phyloP scores from a whole-genome alignment of 352 stramenopile species.

The Blastocystis sp. region DNA sequence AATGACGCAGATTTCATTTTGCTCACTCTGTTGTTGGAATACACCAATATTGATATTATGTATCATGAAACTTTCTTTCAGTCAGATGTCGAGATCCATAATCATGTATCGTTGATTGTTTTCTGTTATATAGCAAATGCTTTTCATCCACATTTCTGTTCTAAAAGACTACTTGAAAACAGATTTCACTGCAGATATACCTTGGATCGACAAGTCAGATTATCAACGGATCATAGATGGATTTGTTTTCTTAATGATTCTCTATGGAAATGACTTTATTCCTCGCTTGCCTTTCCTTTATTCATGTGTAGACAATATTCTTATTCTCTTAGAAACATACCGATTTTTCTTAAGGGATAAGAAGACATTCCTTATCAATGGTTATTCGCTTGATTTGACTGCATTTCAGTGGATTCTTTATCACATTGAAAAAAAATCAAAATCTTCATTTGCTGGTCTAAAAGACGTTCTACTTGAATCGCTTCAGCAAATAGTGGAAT shows the following conservation, averaged over 20 bases:
- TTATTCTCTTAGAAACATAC: too few relatives aligned
- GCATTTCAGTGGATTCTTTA: too few relatives aligned
- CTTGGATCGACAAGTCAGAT: constrained; percentile 65
- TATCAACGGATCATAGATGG: constrained; percentile 95
- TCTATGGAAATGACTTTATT: constrained; percentile 99
- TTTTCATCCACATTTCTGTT: constrained; percentile 67
- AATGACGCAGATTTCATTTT: constrained; percentile 98
- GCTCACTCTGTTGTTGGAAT: constrained; percentile 88
- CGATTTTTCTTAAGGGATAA: too few relatives aligned
- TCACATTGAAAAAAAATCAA: too few relatives aligned
- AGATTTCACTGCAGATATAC: constrained; percentile 77
- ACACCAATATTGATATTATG: constrained; percentile 94
- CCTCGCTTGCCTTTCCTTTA: constrained; percentile 88
- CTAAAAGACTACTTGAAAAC: constrained; percentile 93
- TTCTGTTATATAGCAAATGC: neutral
- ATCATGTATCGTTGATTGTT: neutral
- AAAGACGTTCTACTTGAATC: too few relatives aligned
- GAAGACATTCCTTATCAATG: too few relatives aligned
- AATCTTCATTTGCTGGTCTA: too few relatives aligned
- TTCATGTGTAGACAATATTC: too few relatives aligned
- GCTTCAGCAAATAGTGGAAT: too few relatives aligned
- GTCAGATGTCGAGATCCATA: neutral
- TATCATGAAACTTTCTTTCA: constrained; percentile 91
- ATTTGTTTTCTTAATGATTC: constrained; percentile 97
- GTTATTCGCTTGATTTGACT: too few relatives aligned